Evolutionary conservation across 2,329 filamentous ascomycete species (phyloP), one percentile per base, ranked within the genome.

Genomic region (Clonostachys sp.): DNA sequence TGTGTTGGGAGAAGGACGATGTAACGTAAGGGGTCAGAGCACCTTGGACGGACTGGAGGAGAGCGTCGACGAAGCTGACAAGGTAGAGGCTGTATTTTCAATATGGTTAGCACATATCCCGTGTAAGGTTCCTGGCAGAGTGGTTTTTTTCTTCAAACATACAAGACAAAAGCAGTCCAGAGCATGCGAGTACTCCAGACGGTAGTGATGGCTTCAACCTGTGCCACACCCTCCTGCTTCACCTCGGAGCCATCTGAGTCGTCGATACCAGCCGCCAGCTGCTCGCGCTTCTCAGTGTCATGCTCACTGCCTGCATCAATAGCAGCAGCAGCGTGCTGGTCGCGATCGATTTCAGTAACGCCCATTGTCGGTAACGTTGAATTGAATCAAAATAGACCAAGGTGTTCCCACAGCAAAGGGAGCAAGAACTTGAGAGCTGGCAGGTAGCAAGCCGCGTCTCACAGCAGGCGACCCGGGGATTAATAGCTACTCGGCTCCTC

Each of bases 21-120:
- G 84, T 87, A 17, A 86, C 79, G 62, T 83, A 87, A 42, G 81
- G 76, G 10, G 78, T 75, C 42, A 87, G 65, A 35, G 78, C 75
- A 47, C 69, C 47, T 40, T 71, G 61, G 42, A 71, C 57, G 14
- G 62, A 58, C n/a, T 61, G 55, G 5, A 69, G 53, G n/a, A 72
- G 55, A 13, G 57, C 58, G 50, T 70, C 67, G 46, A 67, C 56
- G 47, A 72, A 67, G 44, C 55, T 58, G 36, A 71, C 62, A 16
- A 72, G 51, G 56, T 66, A 72, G 17, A 72, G 60, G 30, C 69
- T 72, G 46, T 13, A 13, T 24, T 36, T 30, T n/a, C 33, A 18
- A 12, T 5, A 14, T 45, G 17, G 10, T 30, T 30, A 40, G 7
- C 17, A 17, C n/a, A 6, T n/a, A 20, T 9, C 9, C 17, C 12